Base-by-base conservation (phyloP, 768 basidiomycete species). In the Royoungia palumana region DNA sequence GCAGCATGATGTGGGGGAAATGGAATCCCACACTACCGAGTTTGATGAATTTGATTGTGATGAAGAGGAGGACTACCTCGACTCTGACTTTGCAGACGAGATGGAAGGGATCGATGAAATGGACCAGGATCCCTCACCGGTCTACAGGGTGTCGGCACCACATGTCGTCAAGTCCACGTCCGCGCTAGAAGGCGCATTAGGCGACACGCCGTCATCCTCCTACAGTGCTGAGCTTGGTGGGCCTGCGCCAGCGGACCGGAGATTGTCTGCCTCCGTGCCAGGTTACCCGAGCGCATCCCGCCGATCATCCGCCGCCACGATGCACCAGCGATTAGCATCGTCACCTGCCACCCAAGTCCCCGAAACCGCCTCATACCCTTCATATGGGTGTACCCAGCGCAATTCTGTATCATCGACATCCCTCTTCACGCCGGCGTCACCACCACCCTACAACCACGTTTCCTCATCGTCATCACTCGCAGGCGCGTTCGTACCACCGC, bases 31-130 rank as follows among this genome's bases (percentile, higher is more conserved):
- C 16, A 13, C 55, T 40, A 60, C 59, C 59, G 68, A 68, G 9
- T 51, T 62, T 48, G 66, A 70, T 27, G 66, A 70, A 14, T 62
- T 68, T 19, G 66, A 68, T 4, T 61, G 41, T 35, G 67, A 69
- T 4, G 69, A 70, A 34, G 66, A 67, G 5, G 63, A 64, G 0
- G 63, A 65, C 22, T 64, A 51, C 32, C 7, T 56, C n/a, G 64
- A 68, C 22, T 67, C 63, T 12, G 68, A 68, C 30, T 69, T 57
- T 49, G 54, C 54, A 30, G 66, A 69, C 48, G 68, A 66, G 22
- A 66, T 68, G 64, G 66, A 70, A 5, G 57, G 59, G 40, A 45
- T 56, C 32, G 67, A 60, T 8, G 68, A 60, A 30, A 48, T 41
- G 17, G 44, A 45, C 19, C 38, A 49, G 8, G 30, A 34, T 4